A percentile compares a stretch with the other conserved stretches of the same genome.
Conservation (phyloP, 257 asterid genomes). For the Thymus quinquecostatus region DNA sequence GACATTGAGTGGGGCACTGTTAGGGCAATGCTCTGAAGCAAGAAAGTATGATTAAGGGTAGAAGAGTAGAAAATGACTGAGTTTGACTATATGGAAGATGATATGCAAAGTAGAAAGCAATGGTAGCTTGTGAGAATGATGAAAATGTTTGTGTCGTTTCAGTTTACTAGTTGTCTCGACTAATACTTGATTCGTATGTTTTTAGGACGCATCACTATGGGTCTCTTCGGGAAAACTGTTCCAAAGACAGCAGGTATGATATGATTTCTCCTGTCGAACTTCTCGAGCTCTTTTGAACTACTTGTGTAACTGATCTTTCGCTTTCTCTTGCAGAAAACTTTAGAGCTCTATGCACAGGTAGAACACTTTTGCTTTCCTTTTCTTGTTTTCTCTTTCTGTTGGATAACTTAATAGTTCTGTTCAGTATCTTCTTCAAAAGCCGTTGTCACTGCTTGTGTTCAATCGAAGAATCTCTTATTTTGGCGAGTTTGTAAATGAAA, state of each 20-base stretch:
- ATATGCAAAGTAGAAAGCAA: neutral
- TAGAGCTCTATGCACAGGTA: conserved; percentile 96
- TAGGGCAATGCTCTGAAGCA: neutral
- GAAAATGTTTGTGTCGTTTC: neutral
- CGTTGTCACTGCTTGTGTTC: neutral
- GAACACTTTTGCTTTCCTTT: neutral
- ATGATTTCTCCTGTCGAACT: conserved; percentile 11
- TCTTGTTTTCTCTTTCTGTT: conserved; percentile 2
- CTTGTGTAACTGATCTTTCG: conserved; percentile 27
- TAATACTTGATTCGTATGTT: conserved; percentile 25
- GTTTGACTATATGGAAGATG: neutral
- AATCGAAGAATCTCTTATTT: neutral
- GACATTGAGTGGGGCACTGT: conserved; percentile 1
- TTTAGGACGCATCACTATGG: conserved; percentile 86
- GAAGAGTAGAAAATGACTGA: neutral
- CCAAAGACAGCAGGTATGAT: conserved; percentile 90
- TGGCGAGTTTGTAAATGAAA: no score
- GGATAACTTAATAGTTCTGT: conserved; percentile 8
- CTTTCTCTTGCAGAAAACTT: conserved; percentile 75
- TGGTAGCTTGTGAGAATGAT: neutral
- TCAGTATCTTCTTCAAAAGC: neutral
- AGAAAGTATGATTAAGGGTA: neutral
- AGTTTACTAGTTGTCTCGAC: neutral
- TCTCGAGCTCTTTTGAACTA: conserved; percentile 10
- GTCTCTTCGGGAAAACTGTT: conserved; percentile 92